Percentiles rank a stretch among this genome's conserved stretches.
Conservation (phyloP, 192 early-diverging fungal genomes). For the Backusella australiensis region DNA sequence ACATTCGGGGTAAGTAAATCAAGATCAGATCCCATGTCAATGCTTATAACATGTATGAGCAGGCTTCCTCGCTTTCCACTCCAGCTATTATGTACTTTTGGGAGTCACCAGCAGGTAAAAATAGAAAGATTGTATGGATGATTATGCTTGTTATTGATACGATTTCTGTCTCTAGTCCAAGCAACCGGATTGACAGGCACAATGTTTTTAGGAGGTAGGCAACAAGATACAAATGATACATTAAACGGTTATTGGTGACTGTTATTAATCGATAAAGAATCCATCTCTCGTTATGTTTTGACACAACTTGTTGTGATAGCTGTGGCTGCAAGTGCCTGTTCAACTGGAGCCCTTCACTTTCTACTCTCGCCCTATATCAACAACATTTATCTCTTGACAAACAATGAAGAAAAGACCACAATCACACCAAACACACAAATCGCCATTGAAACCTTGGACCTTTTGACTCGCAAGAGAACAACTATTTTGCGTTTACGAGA, state of each 20-base stretch:
- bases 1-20: slow-evolving; percentile 31
- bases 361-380: slow-evolving; percentile 36
- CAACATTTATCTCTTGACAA: slow-evolving; percentile 22
- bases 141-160: no score
- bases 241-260: not conserved
- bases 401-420: not conserved
- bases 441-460: slow-evolving; percentile 31
- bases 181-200: slow-evolving; percentile 25
- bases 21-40: not conserved
- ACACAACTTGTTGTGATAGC: slow-evolving; percentile 25
- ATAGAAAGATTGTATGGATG: not conserved
- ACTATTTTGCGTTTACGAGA: slow-evolving; percentile 29
- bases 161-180: slow-evolving; percentile 22
- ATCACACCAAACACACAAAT: slow-evolving; percentile 33
- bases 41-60: not conserved
- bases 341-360: slow-evolving; percentile 32
- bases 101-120: slow-evolving; percentile 35
- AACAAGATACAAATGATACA: not conserved
- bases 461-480: slow-evolving; percentile 15
- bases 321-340: slow-evolving; percentile 29
- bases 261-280: slow-evolving; percentile 23
- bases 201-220: slow-evolving; percentile 38
- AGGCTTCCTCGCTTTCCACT: slow-evolving; percentile 29
- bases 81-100: slow-evolving; percentile 35
- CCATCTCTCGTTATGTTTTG: slow-evolving; percentile 29